Base-by-base conservation (phyloP, 108 stramenopile genomes). In the Conticribra weissflogii region DNA sequence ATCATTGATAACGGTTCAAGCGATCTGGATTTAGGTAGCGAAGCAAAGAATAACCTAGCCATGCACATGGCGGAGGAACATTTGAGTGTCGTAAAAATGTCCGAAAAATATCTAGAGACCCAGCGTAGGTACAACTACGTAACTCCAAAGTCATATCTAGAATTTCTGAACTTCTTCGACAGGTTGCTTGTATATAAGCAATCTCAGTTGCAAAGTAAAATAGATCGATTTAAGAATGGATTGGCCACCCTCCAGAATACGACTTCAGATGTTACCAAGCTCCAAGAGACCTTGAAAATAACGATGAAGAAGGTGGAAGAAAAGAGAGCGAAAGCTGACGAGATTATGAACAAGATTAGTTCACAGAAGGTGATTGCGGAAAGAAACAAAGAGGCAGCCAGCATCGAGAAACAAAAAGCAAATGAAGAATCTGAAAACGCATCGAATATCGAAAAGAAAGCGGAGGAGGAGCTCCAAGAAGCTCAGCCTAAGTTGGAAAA, bases 401-500 rank as follows among this genome's bases (percentile, higher is more conserved):
- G 75, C 51, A 63, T 87, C 3, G 92, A 92, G 69, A 88, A 88
- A 17, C 66, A 74, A 25, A 87, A 88, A 50, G 96, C 94, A 2
- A 81, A 85, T 23, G 74, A 61, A 2, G 94, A 92, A 29, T 84
- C 85, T 22, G 88, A 76, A 9, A 82, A 72, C 7, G 96, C 93
- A 7, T 86, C 89, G 59, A 56, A 48, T 0, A 93, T 96, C 47
- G 86, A 96, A 71, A 84, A 69, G 36, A 78, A 91, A 48, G 92
- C 92, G 54, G 85, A 90, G 68, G 66, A 70, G 49, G 96, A 96
- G 60, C 79, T 96, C 23, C 79, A 86, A 9, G 86, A 89, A 68
- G 96, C 96, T 8, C 84, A 92, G 83, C 96, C 96, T 5, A 93
- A 93, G 28, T 93, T 96, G 94, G 85, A 91, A 62, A 90, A 90